Percentiles rank a stretch among this genome's conserved stretches.
phyloP scores from a whole-genome alignment of 768 basidiomycete species.

The Pluteus cervinus region DNA sequence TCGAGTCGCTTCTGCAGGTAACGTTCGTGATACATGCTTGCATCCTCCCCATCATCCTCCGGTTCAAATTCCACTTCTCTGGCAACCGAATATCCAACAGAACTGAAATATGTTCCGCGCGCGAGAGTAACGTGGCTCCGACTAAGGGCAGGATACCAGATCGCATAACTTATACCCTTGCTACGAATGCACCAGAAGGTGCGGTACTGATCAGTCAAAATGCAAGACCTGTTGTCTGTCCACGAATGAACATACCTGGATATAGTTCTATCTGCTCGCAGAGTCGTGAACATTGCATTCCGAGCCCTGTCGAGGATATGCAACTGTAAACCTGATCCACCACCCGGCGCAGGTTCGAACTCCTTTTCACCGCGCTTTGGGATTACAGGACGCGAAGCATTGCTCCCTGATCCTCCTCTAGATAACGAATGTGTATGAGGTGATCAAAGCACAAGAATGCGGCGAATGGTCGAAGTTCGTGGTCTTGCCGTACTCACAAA shows the following conservation, averaged over 20 bases:
- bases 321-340: conserved; percentile 71
- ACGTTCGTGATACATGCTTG: conserved; percentile 12
- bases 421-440: conserved; percentile 3
- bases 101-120: conserved; percentile 78
- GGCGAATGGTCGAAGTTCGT: not conserved
- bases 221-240: not conserved
- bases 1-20: conserved; percentile 67
- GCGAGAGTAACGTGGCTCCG: conserved; percentile 64
- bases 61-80: conserved; percentile 27
- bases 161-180: conserved; percentile 73
- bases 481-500: conserved; percentile 31
- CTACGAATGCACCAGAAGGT: conserved; percentile 27
- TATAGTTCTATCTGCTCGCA: conserved; percentile 67
- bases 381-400: conserved; percentile 58
- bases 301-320: conserved; percentile 78
- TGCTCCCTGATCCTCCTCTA: conserved; percentile 7
- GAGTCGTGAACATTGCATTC: conserved; percentile 80
- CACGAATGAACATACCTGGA: conserved; percentile 50
- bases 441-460: conserved; percentile 2
- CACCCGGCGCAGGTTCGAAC: conserved; percentile 72
- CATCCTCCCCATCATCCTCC: not conserved
- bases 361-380: conserved; percentile 98
- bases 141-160: conserved; percentile 67
- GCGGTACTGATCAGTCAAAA: conserved; percentile 2
- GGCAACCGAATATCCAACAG: conserved; percentile 76